Evolutionary conservation across 176 grass and related monocot genomes (phyloP), one percentile per base, ranked within the genome.

Genomic region (Oryza coarctata): DNA sequence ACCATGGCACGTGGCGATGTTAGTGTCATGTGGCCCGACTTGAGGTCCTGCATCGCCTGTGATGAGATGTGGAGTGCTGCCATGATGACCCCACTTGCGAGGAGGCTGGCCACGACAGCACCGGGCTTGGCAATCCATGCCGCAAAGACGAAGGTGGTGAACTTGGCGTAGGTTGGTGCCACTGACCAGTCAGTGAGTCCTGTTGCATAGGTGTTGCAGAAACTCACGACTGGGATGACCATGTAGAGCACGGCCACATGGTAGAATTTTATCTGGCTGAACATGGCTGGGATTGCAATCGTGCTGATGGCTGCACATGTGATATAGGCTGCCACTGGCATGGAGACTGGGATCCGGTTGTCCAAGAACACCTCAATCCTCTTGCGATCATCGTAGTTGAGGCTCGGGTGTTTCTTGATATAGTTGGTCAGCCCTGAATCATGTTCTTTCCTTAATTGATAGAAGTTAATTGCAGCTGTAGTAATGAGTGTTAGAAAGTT

Each of bases 381-480:
- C 26, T 83, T 87, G 15, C 81, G 86, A 25, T 97, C 94, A 26
- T 97, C 94, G 10, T 89, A 97, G 55, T 69, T 92, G 22, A 90
- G 78, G 79, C 73, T 87, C 1, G 86, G 89, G n/a, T 85, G 52
- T 61, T 64, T 77, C 27, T 12, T 38, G 7, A 85, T 77, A 30
- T 86, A 76, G 15, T 79, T 33, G 73, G 27, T 36, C 22, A 77
- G 6, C 5, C 55, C 75, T 50, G 63, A 34, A 45, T 87, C 91
- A 14, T 50, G 12, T 26, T 71, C 83, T 15, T 78, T 38, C 6
- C 8, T 81, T 66, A 65, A 77, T 6, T 67, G 64, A 45, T 88
- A 90, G 2, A 92, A 39, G 82, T 92, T 85, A n/a, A 83, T 68
- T 68, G 50, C 61, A 6, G 73, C 68, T 25, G 64, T 74, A 22